These are phyloP conservation scores for Persicaria maculosa DNA, from an alignment of 148 eudicot genomes.

Conservation along the genomic window DNA sequence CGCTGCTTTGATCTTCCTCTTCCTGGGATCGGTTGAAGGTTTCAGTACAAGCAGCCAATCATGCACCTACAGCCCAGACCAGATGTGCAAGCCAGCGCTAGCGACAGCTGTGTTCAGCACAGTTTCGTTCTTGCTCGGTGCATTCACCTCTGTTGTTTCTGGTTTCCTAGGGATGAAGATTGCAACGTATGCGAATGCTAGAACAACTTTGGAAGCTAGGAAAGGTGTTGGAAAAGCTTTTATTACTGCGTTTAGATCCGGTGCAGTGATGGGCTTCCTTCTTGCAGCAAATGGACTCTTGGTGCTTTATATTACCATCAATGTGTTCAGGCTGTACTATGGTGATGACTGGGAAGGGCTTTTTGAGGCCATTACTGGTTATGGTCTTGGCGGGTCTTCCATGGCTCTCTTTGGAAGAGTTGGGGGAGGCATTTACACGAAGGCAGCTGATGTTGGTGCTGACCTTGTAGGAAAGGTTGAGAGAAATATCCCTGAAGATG, in stretches of 20 bases:
- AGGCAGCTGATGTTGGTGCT: conserved; percentile 94
- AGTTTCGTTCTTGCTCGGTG: conserved; percentile 48
- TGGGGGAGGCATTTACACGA: conserved; percentile 85
- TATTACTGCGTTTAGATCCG: conserved; percentile 53
- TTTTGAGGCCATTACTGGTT: conserved; percentile 75
- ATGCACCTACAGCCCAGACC: conserved; percentile 32
- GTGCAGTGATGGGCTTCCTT: conserved; percentile 73
- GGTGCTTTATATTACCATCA: conserved; percentile 37
- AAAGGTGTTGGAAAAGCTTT: conserved; percentile 71
- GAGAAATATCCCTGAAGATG: conserved; percentile 84
- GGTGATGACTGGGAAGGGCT: conserved; percentile 73
- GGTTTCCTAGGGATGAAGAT: conserved; percentile 70
- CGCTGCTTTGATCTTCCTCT: conserved; percentile 48
- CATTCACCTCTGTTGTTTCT: conserved; percentile 41
- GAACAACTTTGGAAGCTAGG: conserved; percentile 57
- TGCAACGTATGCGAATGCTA: conserved; percentile 64
- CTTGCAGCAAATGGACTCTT: conserved; percentile 62
- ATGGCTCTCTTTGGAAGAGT: conserved; percentile 91
- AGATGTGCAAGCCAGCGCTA: conserved; percentile 54
- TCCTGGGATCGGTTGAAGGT: conserved; percentile 56
- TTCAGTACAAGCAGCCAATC: conserved; percentile 46
- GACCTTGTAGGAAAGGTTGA: conserved; percentile 91
- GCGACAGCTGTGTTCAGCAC: conserved; percentile 59
- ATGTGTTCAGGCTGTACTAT: conserved; percentile 57
- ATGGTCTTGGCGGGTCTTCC: conserved; percentile 90